A percentile compares a stretch with the other conserved stretches of the same genome.
These are phyloP conservation scores for Dothideomycetes sp. DNA, from an alignment of 2,329 filamentous ascomycete genomes.

Conservation along the genomic window DNA sequence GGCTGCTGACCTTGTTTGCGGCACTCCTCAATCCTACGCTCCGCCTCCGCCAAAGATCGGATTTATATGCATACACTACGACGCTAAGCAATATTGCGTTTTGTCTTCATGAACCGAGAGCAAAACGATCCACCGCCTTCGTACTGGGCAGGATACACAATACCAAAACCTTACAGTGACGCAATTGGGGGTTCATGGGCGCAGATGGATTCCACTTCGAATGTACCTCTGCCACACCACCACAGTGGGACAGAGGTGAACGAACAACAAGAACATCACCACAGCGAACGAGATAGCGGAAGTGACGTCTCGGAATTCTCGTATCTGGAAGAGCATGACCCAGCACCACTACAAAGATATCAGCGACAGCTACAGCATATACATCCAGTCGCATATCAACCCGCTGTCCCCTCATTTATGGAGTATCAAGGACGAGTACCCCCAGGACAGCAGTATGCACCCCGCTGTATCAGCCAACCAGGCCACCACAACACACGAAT, in stretches of 20 bases:
- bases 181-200: constrained; percentile 4
- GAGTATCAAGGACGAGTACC: constrained; percentile 10
- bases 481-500: neutral
- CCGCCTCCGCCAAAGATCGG: constrained; percentile 11
- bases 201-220: constrained; percentile 5
- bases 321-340: neutral
- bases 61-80: no score
- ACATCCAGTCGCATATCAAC: constrained; percentile 1
- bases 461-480: constrained; percentile 10
- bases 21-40: constrained; percentile 5
- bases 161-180: constrained; percentile 6
- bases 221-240: constrained; percentile 4
- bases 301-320: neutral
- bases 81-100: no score
- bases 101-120: constrained; percentile 6
- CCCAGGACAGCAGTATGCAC: neutral
- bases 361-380: constrained; percentile 1
- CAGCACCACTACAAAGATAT: neutral
- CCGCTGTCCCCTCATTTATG: constrained; percentile 4
- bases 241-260: constrained; percentile 6
- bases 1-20: constrained; percentile 7
- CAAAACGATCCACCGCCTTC: neutral
- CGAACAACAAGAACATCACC: neutral
- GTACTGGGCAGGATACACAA: constrained; percentile 6
- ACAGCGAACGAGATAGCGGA: neutral